Evolutionary conservation across 1,139 yeast species (phyloP).

Genomic region (Blastobotrys proliferans): DNA sequence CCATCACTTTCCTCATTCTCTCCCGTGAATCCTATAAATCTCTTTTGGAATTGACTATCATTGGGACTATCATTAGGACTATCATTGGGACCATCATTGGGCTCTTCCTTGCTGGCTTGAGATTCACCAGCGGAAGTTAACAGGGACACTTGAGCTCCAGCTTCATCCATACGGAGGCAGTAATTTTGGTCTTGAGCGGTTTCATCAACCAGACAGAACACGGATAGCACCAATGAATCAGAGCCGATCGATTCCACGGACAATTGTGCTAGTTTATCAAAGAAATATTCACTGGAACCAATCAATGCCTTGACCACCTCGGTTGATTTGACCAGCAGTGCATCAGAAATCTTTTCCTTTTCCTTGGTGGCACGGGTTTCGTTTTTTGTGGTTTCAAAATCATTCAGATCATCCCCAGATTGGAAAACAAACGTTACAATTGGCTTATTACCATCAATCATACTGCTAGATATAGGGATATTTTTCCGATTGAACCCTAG

Average conservation of each 20-base stretch:
- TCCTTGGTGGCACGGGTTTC: background rate
- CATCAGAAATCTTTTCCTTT: constrained; percentile 19
- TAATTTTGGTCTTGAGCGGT: constrained; percentile 24
- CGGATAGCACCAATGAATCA: constrained; percentile 22
- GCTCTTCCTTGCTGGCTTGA: background rate
- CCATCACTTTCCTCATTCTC: constrained; percentile 8
- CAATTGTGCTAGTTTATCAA: constrained; percentile 26
- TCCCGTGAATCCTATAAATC: background rate
- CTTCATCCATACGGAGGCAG: constrained; percentile 21
- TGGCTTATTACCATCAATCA: constrained; percentile 19
- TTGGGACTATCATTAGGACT: background rate
- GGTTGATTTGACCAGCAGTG: constrained; percentile 18
- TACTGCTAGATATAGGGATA: constrained; percentile 21
- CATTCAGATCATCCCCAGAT: constrained; percentile 16
- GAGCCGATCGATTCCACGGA: constrained; percentile 25
- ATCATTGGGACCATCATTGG: background rate
- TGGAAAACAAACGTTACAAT: constrained; percentile 23
- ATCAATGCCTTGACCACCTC: constrained; percentile 27
- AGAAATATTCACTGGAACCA: constrained; percentile 23
- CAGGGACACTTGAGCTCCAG: constrained; percentile 16
- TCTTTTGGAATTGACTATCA: background rate
- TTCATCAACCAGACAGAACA: constrained; percentile 27
- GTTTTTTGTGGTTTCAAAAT: background rate
- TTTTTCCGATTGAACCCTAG: constrained; percentile 18
- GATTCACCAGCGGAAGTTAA: constrained; percentile 2